phyloP scores from a whole-genome alignment of 345 rosid species.

The Sonneratia alba region DNA sequence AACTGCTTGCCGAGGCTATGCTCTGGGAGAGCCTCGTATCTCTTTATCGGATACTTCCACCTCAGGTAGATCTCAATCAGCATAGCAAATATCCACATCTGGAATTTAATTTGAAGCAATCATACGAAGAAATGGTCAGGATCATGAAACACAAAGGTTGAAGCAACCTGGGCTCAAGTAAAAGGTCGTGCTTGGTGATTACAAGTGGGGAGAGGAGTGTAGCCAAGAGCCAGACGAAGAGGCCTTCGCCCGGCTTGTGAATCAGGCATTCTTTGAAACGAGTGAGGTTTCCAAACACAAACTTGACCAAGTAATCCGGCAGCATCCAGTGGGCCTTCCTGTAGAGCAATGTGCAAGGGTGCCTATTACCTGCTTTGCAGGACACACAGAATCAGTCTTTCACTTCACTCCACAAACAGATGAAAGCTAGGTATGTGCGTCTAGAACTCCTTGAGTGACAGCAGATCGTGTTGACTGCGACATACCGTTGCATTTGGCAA shows the following conservation, averaged over 20 bases:
- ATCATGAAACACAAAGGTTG: too few relatives aligned
- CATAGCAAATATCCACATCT: conserved; percentile 19
- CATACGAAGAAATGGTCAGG: neutral
- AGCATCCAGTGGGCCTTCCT: conserved; percentile 24
- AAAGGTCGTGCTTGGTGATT: neutral
- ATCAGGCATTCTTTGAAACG: conserved; percentile 29
- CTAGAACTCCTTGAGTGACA: too few relatives aligned
- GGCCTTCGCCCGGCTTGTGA: conserved; percentile 40
- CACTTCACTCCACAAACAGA: neutral
- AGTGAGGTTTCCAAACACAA: conserved; percentile 12
- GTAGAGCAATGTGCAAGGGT: conserved; percentile 27
- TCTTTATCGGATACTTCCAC: conserved; percentile 19
- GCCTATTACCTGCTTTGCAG: conserved; percentile 12
- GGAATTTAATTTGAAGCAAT: conserved; percentile 1
- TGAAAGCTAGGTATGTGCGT: too few relatives aligned
- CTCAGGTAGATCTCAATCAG: conserved; percentile 20
- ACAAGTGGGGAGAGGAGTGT: conserved; percentile 27
- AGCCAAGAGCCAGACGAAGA: conserved; percentile 20
- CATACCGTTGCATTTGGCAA: conserved; percentile 19
- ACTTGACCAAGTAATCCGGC: conserved; percentile 16
- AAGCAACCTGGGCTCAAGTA: neutral
- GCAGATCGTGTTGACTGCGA: too few relatives aligned
- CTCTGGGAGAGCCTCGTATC: conserved; percentile 18
- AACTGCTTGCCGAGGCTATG: conserved; percentile 21
- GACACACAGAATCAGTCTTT: neutral